Evolutionary conservation across 176 grass and related monocot species (phyloP), one percentile per base, ranked within the genome.

Genomic region (Oryza punctata): DNA sequence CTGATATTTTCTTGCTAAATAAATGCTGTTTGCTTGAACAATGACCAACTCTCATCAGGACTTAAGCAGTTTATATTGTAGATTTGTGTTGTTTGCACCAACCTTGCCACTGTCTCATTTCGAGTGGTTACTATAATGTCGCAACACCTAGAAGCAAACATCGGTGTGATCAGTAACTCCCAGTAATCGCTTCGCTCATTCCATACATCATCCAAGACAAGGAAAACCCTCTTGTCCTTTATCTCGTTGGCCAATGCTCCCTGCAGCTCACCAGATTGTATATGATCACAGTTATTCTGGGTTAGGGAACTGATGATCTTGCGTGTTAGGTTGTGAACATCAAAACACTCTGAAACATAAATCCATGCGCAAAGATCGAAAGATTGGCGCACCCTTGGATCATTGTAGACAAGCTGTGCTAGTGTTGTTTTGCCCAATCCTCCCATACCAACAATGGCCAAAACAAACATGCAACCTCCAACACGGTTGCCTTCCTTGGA

Each of bases 171-270:
- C 2, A 85, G 30, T 3, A n/a, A 12, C 30, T 91, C 81, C 89
- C 89, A 91, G 16, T 1, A 26, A 15, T 41, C 63, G 26, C 74
- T 45, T 67, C 21, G 65, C 54, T 91, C 82, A 69, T 88, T 91
- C 84, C 85, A 87, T 12, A 91, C 47, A 60, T 88, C 72, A 81
- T 88, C 85, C 7, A 88, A 45, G 7, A 91, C 76, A 64, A 91
- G 47, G 10, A 91, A 78, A 21, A 91, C 35, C 11, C 67, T 61
- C 29, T 63, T 78, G 5, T 67, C 81, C 0, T n/a, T 54, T 63
- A 85, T 26, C 6, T 0, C 23, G 18, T 67, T 4, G 5, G 12
- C 38, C 3, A 88, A 28, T 29, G 3, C 2, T 2, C 13, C 11
- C 69, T 77, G 60, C 3, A 85, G 65, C 0, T 26, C 13, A 40